phyloP scores from a whole-genome alignment of 2,329 filamentous ascomycete species.

The Claviceps purpurea region DNA sequence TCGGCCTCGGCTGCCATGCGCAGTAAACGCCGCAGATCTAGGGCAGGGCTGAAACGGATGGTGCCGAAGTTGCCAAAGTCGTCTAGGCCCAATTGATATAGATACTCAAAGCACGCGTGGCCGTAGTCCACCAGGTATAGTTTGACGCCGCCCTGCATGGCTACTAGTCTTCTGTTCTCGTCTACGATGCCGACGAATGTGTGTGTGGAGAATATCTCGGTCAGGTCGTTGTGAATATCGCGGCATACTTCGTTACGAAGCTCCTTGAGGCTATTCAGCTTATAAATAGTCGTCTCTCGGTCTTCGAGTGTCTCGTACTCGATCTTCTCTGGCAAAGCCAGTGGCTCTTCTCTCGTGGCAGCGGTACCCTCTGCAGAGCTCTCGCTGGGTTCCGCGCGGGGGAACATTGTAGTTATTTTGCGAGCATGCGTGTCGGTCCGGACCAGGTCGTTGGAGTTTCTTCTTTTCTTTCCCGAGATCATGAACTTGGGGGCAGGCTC shows the following conservation, averaged over 20 bases:
- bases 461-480: slow-evolving; percentile 25
- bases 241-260: slow-evolving; percentile 71
- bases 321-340: slow-evolving; percentile 32
- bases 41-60: slow-evolving; percentile 65
- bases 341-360: slow-evolving; percentile 18
- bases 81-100: slow-evolving; percentile 88
- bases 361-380: slow-evolving; percentile 5
- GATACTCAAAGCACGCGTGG: slow-evolving; percentile 72
- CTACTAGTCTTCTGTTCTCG: slow-evolving; percentile 71
- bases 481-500: slow-evolving; percentile 19
- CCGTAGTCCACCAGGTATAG: slow-evolving; percentile 91
- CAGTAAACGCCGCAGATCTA: slow-evolving; percentile 59
- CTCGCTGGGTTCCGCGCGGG: slow-evolving; percentile 31
- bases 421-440: slow-evolving; percentile 78
- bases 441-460: slow-evolving; percentile 61
- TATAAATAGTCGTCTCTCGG: slow-evolving; percentile 55
- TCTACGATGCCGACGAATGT: slow-evolving; percentile 93
- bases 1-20: slow-evolving; percentile 61
- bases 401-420: slow-evolving; percentile 94
- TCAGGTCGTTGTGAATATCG: slow-evolving; percentile 70
- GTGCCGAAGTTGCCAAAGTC: slow-evolving; percentile 91
- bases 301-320: slow-evolving; percentile 57
- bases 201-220: slow-evolving; percentile 73
- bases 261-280: slow-evolving; percentile 72
- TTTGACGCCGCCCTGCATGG: slow-evolving; percentile 85